Evolutionary conservation across 1,284 basidiomycete genomes (phyloP).

Genomic region (Microbotryum saponariae): DNA sequence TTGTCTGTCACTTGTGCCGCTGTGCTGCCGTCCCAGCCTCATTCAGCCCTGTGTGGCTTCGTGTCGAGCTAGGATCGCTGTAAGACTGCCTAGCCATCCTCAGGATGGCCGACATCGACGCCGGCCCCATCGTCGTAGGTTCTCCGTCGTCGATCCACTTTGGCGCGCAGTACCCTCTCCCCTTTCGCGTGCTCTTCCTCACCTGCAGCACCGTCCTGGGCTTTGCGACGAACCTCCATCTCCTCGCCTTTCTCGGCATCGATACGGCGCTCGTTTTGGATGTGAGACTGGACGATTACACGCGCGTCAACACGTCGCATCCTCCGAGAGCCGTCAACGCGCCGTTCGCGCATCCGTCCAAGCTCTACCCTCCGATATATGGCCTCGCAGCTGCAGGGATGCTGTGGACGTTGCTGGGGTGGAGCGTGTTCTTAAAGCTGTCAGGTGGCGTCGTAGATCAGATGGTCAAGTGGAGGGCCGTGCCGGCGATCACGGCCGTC

Average conservation of each 20-base stretch:
- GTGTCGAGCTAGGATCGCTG: too few relatives aligned
- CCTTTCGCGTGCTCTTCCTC: constrained; percentile 69
- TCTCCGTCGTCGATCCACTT: constrained; percentile 37
- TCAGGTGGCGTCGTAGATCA: constrained; percentile 17
- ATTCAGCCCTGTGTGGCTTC: too few relatives aligned
- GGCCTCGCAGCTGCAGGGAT: constrained; percentile 18
- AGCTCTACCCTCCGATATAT: constrained; percentile 34
- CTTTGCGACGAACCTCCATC: constrained; percentile 82
- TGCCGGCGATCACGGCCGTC: constrained; percentile 20
- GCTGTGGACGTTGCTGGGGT: constrained; percentile 27
- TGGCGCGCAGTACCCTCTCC: constrained; percentile 62
- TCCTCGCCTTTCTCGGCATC: constrained; percentile 62
- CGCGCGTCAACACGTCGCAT: not conserved
- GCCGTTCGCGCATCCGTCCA: constrained; percentile 32
- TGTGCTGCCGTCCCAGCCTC: too few relatives aligned
- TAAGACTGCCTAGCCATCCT: not conserved
- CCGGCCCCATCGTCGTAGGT: constrained; percentile 1
- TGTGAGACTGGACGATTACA: constrained; percentile 22
- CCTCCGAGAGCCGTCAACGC: not conserved
- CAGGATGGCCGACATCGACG: constrained; percentile 18
- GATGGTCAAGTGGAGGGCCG: constrained; percentile 12
- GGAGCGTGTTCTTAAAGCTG: constrained; percentile 21
- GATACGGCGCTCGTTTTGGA: constrained; percentile 62
- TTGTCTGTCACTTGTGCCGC: too few relatives aligned
- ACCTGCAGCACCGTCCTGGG: constrained; percentile 61